phyloP scores from a whole-genome alignment of 495 filamentous ascomycete genomes.

The Lichenothelia convexa region DNA sequence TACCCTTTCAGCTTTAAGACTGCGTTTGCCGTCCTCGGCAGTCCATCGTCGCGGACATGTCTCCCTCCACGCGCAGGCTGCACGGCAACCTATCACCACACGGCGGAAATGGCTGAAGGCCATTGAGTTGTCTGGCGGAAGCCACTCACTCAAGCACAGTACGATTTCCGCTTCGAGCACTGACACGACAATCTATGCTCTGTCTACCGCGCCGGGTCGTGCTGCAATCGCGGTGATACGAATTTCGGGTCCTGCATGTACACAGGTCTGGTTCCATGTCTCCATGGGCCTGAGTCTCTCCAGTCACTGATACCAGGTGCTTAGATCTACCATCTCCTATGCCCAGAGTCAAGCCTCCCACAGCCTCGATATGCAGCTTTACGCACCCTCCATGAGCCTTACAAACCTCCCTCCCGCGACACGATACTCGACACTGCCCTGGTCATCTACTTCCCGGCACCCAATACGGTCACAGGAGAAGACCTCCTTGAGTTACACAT shows the following conservation, averaged over 20 bases:
- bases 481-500: slow-evolving; percentile 85
- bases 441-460: slow-evolving; percentile 72
- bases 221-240: slow-evolving; percentile 87
- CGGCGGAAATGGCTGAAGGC: too few species aligned
- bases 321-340: slow-evolving; percentile 63
- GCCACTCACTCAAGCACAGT: too few species aligned
- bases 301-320: slow-evolving; percentile 1
- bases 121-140: too few species aligned
- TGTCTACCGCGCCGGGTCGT: slow-evolving; percentile 71
- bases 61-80: too few species aligned
- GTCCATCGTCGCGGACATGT: too few species aligned
- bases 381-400: slow-evolving; percentile 56
- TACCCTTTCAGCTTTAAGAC: too few species aligned
- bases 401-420: slow-evolving; percentile 12
- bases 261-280: slow-evolving; percentile 31
- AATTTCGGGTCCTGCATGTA: slow-evolving; percentile 63
- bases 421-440: slow-evolving; percentile 67
- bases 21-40: too few species aligned
- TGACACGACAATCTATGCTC: slow-evolving; percentile 66
- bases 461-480: slow-evolving; percentile 77
- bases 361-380: slow-evolving; percentile 61
- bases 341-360: slow-evolving; percentile 42
- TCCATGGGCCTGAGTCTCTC: slow-evolving; percentile 1
- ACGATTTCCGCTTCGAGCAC: too few species aligned
- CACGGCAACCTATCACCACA: too few species aligned